Evolutionary conservation across 495 filamentous ascomycete species (phyloP).

Genomic region (Neurospora tetrasperma): DNA sequence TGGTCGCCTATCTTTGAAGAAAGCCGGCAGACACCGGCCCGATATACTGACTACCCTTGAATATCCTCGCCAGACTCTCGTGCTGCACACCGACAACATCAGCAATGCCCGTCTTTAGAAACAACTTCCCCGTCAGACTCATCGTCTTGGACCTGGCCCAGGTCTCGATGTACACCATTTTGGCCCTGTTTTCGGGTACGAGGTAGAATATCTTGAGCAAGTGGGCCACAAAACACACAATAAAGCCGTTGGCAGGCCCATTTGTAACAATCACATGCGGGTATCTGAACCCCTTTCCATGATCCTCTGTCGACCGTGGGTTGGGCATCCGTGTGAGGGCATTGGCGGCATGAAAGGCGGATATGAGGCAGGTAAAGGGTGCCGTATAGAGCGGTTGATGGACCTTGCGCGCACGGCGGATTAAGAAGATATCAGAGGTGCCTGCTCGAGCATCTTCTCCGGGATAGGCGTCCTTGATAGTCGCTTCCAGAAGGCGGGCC

Average conservation of each 20-base stretch:
- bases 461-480: slow-evolving; percentile 16
- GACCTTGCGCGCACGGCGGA: slow-evolving; percentile 63
- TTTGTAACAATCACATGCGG: slow-evolving; percentile 66
- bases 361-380: slow-evolving; percentile 41
- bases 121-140: slow-evolving; percentile 69
- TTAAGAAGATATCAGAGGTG: slow-evolving; percentile 46
- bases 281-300: slow-evolving; percentile 25
- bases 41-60: not conserved
- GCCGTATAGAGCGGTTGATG: slow-evolving; percentile 68
- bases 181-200: slow-evolving; percentile 28
- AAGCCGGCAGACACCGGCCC: not conserved
- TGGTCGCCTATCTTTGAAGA: not conserved
- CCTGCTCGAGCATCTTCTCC: slow-evolving; percentile 15
- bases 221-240: slow-evolving; percentile 60
- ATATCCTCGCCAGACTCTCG: slow-evolving; percentile 10
- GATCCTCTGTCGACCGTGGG: slow-evolving; percentile 23
- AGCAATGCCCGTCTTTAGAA: slow-evolving; percentile 35
- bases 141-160: slow-evolving; percentile 74
- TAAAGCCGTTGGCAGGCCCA: slow-evolving; percentile 77
- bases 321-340: slow-evolving; percentile 25
- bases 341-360: slow-evolving; percentile 45
- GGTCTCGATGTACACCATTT: slow-evolving; percentile 78
- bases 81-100: slow-evolving; percentile 37
- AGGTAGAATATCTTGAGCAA: slow-evolving; percentile 52
- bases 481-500: slow-evolving; percentile 24